Evolutionary conservation across 2,329 filamentous ascomycete species (phyloP).

Genomic region (Ophiostoma fasciatum): DNA sequence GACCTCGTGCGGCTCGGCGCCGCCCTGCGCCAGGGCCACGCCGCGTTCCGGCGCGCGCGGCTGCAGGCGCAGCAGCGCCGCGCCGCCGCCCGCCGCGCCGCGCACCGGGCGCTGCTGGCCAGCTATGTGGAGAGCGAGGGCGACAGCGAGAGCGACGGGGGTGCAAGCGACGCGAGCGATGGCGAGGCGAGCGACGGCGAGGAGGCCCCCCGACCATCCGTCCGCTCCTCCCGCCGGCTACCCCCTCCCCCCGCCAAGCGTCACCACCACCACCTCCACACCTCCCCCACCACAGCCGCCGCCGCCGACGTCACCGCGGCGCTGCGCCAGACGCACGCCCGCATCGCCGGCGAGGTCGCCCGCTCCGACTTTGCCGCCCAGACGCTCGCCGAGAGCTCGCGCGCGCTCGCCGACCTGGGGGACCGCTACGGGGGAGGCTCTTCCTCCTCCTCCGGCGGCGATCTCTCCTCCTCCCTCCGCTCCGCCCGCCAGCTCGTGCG

Average conservation of each 20-base stretch:
- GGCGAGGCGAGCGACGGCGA: slow-evolving; percentile 1
- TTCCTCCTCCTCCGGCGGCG: slow-evolving; percentile 45
- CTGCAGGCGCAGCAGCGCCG: slow-evolving; percentile 63
- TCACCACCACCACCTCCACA: slow-evolving; percentile 15
- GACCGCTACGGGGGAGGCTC: slow-evolving; percentile 73
- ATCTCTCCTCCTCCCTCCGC: slow-evolving; percentile 61
- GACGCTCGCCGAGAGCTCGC: slow-evolving; percentile 71
- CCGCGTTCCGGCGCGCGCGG: slow-evolving; percentile 68
- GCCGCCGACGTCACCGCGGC: slow-evolving; percentile 74
- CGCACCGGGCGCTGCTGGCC: slow-evolving; percentile 64
- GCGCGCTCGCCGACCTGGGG: slow-evolving; percentile 63
- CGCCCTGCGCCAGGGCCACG: too few relatives aligned
- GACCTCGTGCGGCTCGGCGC: too few relatives aligned
- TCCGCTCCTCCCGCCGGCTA: background rate
- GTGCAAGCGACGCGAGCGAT: slow-evolving; percentile 17
- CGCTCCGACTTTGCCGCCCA: slow-evolving; percentile 83
- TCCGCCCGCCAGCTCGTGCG: slow-evolving; percentile 62
- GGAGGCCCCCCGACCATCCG: background rate
- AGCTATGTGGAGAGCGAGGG: too few relatives aligned
- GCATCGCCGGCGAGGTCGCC: slow-evolving; percentile 73
- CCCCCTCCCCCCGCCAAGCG: slow-evolving; percentile 1
- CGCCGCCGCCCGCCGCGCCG: slow-evolving; percentile 56
- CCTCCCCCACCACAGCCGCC: slow-evolving; percentile 36
- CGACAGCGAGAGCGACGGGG: slow-evolving; percentile 14
- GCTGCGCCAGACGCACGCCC: slow-evolving; percentile 68